Percentiles rank a stretch among this genome's conserved stretches.
These are phyloP conservation scores for Crithidia thermophila DNA, from an alignment of 208 protist genomes.

Conservation along the genomic window DNA sequence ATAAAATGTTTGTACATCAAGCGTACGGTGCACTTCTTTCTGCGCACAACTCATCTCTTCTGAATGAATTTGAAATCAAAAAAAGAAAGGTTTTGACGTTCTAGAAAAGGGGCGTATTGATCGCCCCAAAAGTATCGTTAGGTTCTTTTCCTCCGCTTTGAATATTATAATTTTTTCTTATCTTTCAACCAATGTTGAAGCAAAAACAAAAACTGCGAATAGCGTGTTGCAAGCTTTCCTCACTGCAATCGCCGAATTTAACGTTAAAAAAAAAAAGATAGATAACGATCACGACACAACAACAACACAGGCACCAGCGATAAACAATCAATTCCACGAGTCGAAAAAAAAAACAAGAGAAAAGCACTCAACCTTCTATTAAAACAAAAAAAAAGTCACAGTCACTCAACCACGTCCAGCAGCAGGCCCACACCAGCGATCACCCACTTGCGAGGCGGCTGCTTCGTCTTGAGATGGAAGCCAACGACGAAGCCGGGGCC, in stretches of 20 bases:
- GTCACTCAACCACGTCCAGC: conserved; percentile 94
- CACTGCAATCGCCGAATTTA: too few relatives aligned
- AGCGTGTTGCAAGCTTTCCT: too few relatives aligned
- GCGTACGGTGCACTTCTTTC: background rate
- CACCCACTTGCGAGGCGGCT: conserved; percentile 96
- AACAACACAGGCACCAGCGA: too few relatives aligned
- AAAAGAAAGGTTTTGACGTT: background rate
- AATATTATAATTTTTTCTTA: too few relatives aligned
- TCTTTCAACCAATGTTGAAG: too few relatives aligned
- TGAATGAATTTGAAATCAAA: background rate
- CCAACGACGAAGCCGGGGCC: conserved; percentile 96
- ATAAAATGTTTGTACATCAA: too few relatives aligned
- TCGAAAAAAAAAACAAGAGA: background rate
- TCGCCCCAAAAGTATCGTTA: too few relatives aligned
- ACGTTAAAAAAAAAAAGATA: too few relatives aligned
- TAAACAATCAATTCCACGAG: background rate
- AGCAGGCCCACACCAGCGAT: conserved; percentile 97
- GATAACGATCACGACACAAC: too few relatives aligned
- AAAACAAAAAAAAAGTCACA: conserved; percentile 32
- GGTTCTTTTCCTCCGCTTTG: too few relatives aligned
- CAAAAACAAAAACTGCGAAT: too few relatives aligned
- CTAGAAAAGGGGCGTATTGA: background rate
- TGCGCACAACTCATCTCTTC: background rate
- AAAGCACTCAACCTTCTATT: background rate
- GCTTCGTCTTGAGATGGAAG: conserved; percentile 96